These are phyloP conservation scores for Pontederia crassipes DNA, from an alignment of 176 grass and related monocot genomes.

Conservation along the genomic window DNA sequence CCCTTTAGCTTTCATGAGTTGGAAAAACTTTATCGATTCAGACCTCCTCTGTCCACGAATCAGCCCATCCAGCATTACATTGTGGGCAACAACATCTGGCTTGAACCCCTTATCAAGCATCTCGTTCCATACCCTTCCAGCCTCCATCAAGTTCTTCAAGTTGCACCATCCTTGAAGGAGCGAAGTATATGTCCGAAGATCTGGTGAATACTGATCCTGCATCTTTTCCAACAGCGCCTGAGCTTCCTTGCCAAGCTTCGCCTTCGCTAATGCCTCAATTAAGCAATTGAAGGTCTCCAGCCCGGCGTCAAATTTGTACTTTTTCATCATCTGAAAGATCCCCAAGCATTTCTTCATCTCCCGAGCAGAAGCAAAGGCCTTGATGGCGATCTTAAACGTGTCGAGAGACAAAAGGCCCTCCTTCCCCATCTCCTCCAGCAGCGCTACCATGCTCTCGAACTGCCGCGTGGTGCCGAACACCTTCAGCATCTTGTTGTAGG, in stretches of 20 bases:
- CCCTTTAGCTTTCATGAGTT: slow-evolving; percentile 88
- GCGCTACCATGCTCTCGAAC: slow-evolving; percentile 51
- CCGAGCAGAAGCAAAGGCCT: slow-evolving; percentile 30
- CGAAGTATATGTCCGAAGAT: slow-evolving; percentile 57
- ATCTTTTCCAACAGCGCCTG: slow-evolving; percentile 59
- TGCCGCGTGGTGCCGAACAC: slow-evolving; percentile 60
- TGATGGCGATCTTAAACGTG: slow-evolving; percentile 70
- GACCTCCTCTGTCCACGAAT: slow-evolving; percentile 54
- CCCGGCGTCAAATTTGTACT: slow-evolving; percentile 40
- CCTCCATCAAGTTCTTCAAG: slow-evolving; percentile 60
- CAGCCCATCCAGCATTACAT: slow-evolving; percentile 80
- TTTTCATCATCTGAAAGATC: slow-evolving; percentile 64
- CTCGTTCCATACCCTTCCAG: slow-evolving; percentile 71
- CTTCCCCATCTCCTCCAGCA: slow-evolving; percentile 76
- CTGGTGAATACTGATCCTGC: slow-evolving; percentile 31
- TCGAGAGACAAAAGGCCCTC: slow-evolving; percentile 44
- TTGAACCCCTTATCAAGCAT: slow-evolving; percentile 65
- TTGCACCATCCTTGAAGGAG: slow-evolving; percentile 72
- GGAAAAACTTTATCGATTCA: slow-evolving; percentile 77
- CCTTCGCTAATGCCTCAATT: slow-evolving; percentile 45
- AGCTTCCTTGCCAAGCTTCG: slow-evolving; percentile 59
- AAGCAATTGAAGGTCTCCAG: slow-evolving; percentile 85
- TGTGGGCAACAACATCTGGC: slow-evolving; percentile 59
- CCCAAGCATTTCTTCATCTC: slow-evolving; percentile 76
- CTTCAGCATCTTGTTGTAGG: slow-evolving; percentile 67